phyloP scores from a whole-genome alignment of 306 rosid genomes.

The Glycine soja region DNA sequence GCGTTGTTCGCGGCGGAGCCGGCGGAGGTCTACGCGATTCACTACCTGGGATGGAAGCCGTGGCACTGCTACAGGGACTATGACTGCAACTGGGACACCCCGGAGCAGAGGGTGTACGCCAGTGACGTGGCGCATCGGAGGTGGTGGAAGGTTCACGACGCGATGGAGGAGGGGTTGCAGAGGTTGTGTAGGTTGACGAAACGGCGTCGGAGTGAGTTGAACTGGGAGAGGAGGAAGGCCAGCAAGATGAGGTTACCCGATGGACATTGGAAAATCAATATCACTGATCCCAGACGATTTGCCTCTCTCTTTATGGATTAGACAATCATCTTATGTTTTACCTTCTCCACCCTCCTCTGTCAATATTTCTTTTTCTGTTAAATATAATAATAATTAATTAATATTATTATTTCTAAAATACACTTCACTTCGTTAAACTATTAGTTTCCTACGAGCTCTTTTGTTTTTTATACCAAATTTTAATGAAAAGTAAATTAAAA shows the following conservation, averaged over 20 bases:
- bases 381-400: slow-evolving; percentile 10
- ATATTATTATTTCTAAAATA: too few species aligned
- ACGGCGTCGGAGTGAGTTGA: too few species aligned
- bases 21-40: slow-evolving; percentile 66
- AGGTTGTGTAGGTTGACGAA: too few species aligned
- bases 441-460: too few species aligned
- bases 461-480: too few species aligned
- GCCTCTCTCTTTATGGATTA: not conserved
- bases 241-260: too few species aligned
- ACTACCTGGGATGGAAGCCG: slow-evolving; percentile 80
- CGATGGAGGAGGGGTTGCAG: too few species aligned
- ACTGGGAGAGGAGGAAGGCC: too few species aligned
- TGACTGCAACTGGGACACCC: slow-evolving; percentile 80
- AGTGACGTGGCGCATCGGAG: slow-evolving; percentile 78
- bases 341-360: slow-evolving; percentile 36
- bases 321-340: not conserved
- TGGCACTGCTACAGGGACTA: slow-evolving; percentile 86
- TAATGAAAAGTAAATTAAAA: too few species aligned
- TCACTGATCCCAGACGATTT: too few species aligned
- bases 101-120: slow-evolving; percentile 66
- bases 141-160: slow-evolving; percentile 81
- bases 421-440: too few species aligned
- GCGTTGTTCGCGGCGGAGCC: slow-evolving; percentile 74
- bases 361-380: slow-evolving; percentile 62
- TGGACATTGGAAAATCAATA: too few species aligned